Conservation (phyloP, 352 stramenopile genomes). For the Phytophthora tentaculata region DNA sequence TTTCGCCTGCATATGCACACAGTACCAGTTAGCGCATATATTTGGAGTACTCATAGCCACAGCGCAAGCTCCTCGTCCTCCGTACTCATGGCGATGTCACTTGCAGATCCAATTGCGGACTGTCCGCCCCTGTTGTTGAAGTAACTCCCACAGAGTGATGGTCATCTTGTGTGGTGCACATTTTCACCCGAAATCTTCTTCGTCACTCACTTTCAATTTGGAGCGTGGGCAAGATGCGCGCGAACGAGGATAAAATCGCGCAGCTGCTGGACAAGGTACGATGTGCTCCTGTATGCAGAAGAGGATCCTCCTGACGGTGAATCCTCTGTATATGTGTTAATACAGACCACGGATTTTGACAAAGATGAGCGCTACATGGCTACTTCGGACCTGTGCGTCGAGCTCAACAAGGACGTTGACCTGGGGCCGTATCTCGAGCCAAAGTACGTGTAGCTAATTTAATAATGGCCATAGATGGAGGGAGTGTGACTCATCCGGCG, state of each 20-base stretch:
- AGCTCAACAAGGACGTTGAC: slow-evolving; percentile 95
- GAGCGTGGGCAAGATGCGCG: slow-evolving; percentile 51
- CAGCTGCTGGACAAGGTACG: slow-evolving; percentile 83
- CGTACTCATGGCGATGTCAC: slow-evolving; percentile 26
- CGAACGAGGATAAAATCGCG: slow-evolving; percentile 78
- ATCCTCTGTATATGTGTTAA: not conserved
- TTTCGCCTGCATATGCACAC: slow-evolving; percentile 19
- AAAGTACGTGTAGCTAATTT: slow-evolving; percentile 62
- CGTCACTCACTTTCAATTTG: slow-evolving; percentile 24
- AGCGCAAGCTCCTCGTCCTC: not conserved
- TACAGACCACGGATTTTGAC: slow-evolving; percentile 89
- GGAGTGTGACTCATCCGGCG: not conserved
- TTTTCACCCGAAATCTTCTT: slow-evolving; percentile 15
- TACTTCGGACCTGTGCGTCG: slow-evolving; percentile 97
- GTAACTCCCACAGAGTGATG: slow-evolving; percentile 27
- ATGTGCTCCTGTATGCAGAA: not conserved
- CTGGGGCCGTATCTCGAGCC: slow-evolving; percentile 83
- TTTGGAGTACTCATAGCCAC: not conserved
- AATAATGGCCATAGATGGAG: not conserved
- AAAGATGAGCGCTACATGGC: slow-evolving; percentile 99
- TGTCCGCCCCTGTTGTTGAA: slow-evolving; percentile 23
- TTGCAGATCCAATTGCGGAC: slow-evolving; percentile 11
- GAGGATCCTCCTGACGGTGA: not conserved
- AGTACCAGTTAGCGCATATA: not conserved
- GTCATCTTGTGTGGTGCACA: slow-evolving; percentile 24